A percentile compares a stretch with the other conserved stretches of the same genome.
Evolutionary conservation across 2,329 filamentous ascomycete species (phyloP).

Genomic region (Stachybotrys chartarum): DNA sequence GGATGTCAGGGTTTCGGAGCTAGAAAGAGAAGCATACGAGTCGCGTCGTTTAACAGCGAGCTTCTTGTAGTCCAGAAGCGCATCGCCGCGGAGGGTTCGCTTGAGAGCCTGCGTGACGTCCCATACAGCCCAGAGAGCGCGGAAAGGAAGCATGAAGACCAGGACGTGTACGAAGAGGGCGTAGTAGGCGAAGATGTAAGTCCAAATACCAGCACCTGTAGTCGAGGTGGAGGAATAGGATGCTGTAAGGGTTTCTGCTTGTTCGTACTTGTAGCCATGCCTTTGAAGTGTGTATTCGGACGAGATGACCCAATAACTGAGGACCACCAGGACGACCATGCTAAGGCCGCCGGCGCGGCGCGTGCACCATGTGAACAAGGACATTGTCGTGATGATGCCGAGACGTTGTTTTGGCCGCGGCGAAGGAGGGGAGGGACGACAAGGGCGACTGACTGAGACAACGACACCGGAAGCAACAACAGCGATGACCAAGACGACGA

Average conservation of each 20-base stretch:
- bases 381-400: slow-evolving; percentile 29
- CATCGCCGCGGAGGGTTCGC: slow-evolving; percentile 35
- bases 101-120: slow-evolving; percentile 46
- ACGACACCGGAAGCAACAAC: neutral
- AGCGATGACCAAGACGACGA: neutral
- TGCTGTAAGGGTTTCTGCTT: slow-evolving; percentile 24
- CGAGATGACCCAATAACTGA: slow-evolving; percentile 50
- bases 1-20: slow-evolving; percentile 44
- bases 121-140: slow-evolving; percentile 55
- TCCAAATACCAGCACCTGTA: slow-evolving; percentile 41
- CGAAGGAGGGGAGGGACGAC: neutral
- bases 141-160: slow-evolving; percentile 55
- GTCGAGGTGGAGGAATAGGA: slow-evolving; percentile 21
- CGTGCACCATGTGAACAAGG: slow-evolving; percentile 46
- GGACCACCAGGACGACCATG: slow-evolving; percentile 39
- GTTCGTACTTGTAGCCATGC: slow-evolving; percentile 35
- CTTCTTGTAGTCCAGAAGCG: slow-evolving; percentile 38
- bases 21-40: slow-evolving; percentile 48
- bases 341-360: slow-evolving; percentile 48
- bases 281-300: slow-evolving; percentile 37
- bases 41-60: slow-evolving; percentile 39
- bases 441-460: neutral
- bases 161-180: slow-evolving; percentile 57
- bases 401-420: neutral
- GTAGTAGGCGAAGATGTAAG: slow-evolving; percentile 55